Base-by-base conservation (phyloP, 139 green algal genomes). In the Axilococcus clingmanii region DNA sequence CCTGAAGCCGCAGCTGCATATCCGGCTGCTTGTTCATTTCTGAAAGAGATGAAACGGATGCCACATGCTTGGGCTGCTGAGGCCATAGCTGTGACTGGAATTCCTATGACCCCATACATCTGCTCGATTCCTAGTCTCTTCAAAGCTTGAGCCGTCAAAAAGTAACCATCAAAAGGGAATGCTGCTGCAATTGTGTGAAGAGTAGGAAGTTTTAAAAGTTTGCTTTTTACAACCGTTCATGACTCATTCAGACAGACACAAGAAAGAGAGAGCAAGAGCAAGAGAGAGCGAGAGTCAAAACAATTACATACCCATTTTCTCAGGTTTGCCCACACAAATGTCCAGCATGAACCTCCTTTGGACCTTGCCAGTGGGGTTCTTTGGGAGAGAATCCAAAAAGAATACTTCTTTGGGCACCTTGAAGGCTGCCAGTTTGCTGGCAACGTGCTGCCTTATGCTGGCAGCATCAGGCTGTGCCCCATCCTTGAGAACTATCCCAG, bases 21-120 rank as follows among this genome's bases (percentile, higher is more conserved):
- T 17, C 83, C 84, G 11, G 83, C 83, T 14, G 83, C 71, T 64
- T 93, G 83, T 69, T 93, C 83, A 56, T 94, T 93, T 40, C 79
- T 71, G 52, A 85, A 86, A 33, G 58, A 57, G 19, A 93, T 73
- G 59, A 78, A 93, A 14, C 84, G 65, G 25, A 93, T 88, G 44
- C 83, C 83, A 22, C 60, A 72, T 40, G 64, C 65, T 70, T 90
- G 77, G 19, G 31, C 75, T 15, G 69, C 62, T 7, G 73, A 88
- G 0, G 83, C 83, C 25, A 93, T 66, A 36, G 75, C 58, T 3
- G 83, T 93, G 9, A 93, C 83, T 0, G 83, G 83, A 48, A 93
- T 93, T 48, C 83, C 83, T 4, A 93, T 69, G 16, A 91, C 79
- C 1, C 83, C 83, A 59, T 77, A 88, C 63, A 91, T 86, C 38